Evolutionary conservation across 108 stramenopile genomes (phyloP).

Genomic region (Conticribra weissflogii): DNA sequence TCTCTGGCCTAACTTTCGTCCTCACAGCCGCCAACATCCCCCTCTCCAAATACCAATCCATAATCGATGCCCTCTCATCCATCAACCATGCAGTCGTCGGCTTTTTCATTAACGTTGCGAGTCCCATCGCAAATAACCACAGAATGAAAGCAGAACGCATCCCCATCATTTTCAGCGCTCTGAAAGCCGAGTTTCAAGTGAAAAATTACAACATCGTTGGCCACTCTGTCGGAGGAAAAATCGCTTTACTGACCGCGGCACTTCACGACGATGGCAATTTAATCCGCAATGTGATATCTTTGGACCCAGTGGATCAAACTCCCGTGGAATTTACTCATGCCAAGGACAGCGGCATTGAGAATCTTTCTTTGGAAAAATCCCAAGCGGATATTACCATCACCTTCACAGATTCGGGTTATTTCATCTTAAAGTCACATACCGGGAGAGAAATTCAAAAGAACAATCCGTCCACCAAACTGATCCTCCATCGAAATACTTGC

Average conservation of each 20-base stretch:
- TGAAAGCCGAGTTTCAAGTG: slow-evolving; percentile 26
- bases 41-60: slow-evolving; percentile 33
- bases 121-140: slow-evolving; percentile 17
- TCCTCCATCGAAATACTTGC: slow-evolving; percentile 32
- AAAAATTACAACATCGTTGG: slow-evolving; percentile 34
- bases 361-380: slow-evolving; percentile 24
- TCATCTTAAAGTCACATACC: slow-evolving; percentile 25
- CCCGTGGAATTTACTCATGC: slow-evolving; percentile 42
- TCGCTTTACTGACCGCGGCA: slow-evolving; percentile 32
- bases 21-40: slow-evolving; percentile 39
- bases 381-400: slow-evolving; percentile 38
- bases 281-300: slow-evolving; percentile 23
- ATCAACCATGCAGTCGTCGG: slow-evolving; percentile 31
- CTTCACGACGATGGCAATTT: slow-evolving; percentile 27
- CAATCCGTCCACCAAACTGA: slow-evolving; percentile 27
- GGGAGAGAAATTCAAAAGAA: slow-evolving; percentile 39
- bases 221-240: slow-evolving; percentile 33
- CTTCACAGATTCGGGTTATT: slow-evolving; percentile 27
- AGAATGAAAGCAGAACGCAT: slow-evolving; percentile 26
- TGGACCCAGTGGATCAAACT: slow-evolving; percentile 41
- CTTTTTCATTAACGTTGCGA: slow-evolving; percentile 22
- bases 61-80: slow-evolving; percentile 15
- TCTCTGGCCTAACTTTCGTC: slow-evolving; percentile 28
- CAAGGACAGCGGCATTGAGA: too few species aligned
- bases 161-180: slow-evolving; percentile 17